phyloP scores from a whole-genome alignment of 2,329 filamentous ascomycete species.

The Talaromyces piceae region DNA sequence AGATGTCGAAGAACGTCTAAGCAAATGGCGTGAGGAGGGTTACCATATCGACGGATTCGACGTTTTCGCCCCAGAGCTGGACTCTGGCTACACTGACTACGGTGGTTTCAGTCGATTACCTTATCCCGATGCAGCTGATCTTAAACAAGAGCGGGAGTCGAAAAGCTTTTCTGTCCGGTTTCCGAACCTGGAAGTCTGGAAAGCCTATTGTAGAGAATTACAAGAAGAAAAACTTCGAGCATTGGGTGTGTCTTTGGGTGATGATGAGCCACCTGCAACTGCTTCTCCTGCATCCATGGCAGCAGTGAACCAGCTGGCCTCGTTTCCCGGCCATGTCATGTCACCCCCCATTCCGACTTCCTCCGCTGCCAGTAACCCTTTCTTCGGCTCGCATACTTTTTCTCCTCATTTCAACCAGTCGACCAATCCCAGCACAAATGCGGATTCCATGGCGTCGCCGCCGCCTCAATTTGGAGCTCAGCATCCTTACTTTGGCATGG shows the following conservation, averaged over 20 bases:
- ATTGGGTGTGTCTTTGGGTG: constrained; percentile 74
- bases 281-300: constrained; percentile 59
- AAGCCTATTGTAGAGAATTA: constrained; percentile 71
- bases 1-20: constrained; percentile 33
- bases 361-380: constrained; percentile 66
- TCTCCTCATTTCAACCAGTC: constrained; percentile 54
- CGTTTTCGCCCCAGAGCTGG: constrained; percentile 24
- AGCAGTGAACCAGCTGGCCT: constrained; percentile 53
- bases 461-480: constrained; percentile 56
- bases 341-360: constrained; percentile 76
- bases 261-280: constrained; percentile 61
- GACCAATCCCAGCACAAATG: constrained; percentile 54
- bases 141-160: constrained; percentile 26
- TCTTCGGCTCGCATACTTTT: constrained; percentile 55
- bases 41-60: constrained; percentile 37
- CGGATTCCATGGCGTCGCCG: constrained; percentile 64
- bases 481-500: constrained; percentile 52
- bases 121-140: constrained; percentile 36
- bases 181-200: constrained; percentile 52
- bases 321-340: constrained; percentile 66
- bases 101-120: constrained; percentile 38
- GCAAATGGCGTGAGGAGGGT: constrained; percentile 36
- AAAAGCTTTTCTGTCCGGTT: constrained; percentile 32
- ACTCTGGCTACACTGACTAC: constrained; percentile 19
- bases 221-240: constrained; percentile 89